Conservation (phyloP, 352 stramenopile species). For the Pythium pyrilobum region DNA sequence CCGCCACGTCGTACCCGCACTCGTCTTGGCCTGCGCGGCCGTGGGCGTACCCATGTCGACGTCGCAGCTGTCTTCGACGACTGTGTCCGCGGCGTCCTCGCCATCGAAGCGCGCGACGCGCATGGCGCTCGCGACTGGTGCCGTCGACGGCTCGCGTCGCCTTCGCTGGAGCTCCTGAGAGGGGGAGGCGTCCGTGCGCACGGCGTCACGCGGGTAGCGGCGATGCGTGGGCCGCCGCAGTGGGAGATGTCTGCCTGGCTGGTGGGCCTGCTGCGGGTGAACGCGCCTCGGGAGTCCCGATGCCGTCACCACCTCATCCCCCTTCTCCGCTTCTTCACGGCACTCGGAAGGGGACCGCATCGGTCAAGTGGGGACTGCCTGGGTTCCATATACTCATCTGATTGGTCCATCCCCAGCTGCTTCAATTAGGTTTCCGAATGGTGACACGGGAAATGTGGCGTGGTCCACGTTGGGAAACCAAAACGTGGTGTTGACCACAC, state of each 20-base stretch:
- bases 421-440: slow-evolving; percentile 1
- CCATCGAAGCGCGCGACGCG: not conserved
- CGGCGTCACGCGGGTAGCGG: too few relatives aligned
- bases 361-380: not conserved
- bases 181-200: too few relatives aligned
- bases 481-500: slow-evolving; percentile 7
- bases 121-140: slow-evolving; percentile 11
- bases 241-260: too few relatives aligned
- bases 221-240: too few relatives aligned
- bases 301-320: slow-evolving; percentile 3
- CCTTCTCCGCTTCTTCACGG: not conserved
- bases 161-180: too few relatives aligned
- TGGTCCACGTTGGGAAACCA: not conserved
- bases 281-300: too few relatives aligned
- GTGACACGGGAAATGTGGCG: not conserved
- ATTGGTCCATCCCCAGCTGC: slow-evolving; percentile 11
- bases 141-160: not conserved
- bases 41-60: slow-evolving; percentile 13
- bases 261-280: too few relatives aligned
- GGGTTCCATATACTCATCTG: not conserved
- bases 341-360: too few relatives aligned
- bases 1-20: too few relatives aligned
- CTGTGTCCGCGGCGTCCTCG: not conserved
- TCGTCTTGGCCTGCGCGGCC: not conserved
- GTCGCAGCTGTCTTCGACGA: slow-evolving; percentile 12